These are phyloP conservation scores for Botrytis tulipae DNA, from an alignment of 2,329 filamentous ascomycete genomes.

Conservation along the genomic window DNA sequence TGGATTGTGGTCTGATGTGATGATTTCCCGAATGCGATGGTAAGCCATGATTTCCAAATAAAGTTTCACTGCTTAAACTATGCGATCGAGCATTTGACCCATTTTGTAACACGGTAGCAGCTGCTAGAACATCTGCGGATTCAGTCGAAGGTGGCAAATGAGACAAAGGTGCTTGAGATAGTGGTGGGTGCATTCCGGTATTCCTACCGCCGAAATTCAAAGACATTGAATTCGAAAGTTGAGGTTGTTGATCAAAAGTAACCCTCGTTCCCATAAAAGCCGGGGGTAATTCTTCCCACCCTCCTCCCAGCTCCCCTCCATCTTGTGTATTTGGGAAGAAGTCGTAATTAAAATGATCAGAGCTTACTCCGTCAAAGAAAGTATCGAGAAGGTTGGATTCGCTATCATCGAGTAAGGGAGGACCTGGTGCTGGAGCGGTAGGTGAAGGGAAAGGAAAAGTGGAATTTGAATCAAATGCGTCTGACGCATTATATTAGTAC, in stretches of 20 bases:
- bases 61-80: conserved; percentile 32
- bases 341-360: conserved; percentile 49
- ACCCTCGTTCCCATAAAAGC: conserved; percentile 65
- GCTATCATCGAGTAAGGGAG: conserved; percentile 61
- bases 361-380: conserved; percentile 56
- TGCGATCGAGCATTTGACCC: conserved; percentile 36
- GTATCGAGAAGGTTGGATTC: conserved; percentile 57
- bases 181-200: conserved; percentile 22
- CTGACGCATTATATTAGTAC: conserved; percentile 36
- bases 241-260: conserved; percentile 53
- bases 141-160: conserved; percentile 31
- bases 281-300: conserved; percentile 60
- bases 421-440: conserved; percentile 62
- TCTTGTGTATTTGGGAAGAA: conserved; percentile 48
- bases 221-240: conserved; percentile 25
- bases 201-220: conserved; percentile 29
- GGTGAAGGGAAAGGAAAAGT: conserved; percentile 50
- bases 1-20: conserved; percentile 31
- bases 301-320: conserved; percentile 48
- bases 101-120: conserved; percentile 55
- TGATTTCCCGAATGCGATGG: conserved; percentile 24
- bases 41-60: conserved; percentile 28
- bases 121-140: conserved; percentile 57
- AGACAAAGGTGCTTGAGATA: conserved; percentile 19
- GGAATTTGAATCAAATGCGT: conserved; percentile 46